Evolutionary conservation across 345 rosid species (phyloP).

Genomic region (Salix exigua): DNA sequence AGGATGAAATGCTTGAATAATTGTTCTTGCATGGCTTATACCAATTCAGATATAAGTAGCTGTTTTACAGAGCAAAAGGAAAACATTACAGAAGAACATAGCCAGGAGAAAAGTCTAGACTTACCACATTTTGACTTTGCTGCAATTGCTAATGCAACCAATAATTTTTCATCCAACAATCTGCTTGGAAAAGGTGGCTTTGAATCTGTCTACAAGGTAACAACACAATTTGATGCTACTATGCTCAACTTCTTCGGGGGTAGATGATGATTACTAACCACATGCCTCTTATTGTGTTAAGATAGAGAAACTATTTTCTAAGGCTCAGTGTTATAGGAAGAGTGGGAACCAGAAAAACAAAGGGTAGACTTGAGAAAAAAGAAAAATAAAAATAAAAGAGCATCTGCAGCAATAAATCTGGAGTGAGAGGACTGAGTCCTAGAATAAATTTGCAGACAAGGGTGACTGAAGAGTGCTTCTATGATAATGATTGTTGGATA

Average conservation of each 20-base stretch:
- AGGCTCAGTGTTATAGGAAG: background rate
- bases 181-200: background rate
- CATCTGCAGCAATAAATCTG: no score
- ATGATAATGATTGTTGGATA: background rate
- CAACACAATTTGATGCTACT: background rate
- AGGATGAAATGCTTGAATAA: slow-evolving; percentile 10
- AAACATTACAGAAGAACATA: background rate
- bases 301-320: background rate
- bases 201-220: slow-evolving; percentile 8
- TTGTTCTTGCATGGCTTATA: slow-evolving; percentile 25
- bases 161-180: background rate
- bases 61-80: background rate
- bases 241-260: background rate
- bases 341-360: background rate
- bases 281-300: background rate
- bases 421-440: no score
- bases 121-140: background rate
- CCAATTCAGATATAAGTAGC: slow-evolving; percentile 12
- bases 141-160: background rate
- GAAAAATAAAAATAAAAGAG: background rate
- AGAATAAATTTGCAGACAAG: no score
- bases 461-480: background rate
- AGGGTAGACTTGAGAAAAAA: background rate
- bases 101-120: background rate
- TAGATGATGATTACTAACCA: background rate